Percentiles rank a stretch among this genome's conserved stretches.
Evolutionary conservation across 2,329 filamentous ascomycete genomes (phyloP).

Genomic region (Ophiocordyceps camponoti-leonardi): DNA sequence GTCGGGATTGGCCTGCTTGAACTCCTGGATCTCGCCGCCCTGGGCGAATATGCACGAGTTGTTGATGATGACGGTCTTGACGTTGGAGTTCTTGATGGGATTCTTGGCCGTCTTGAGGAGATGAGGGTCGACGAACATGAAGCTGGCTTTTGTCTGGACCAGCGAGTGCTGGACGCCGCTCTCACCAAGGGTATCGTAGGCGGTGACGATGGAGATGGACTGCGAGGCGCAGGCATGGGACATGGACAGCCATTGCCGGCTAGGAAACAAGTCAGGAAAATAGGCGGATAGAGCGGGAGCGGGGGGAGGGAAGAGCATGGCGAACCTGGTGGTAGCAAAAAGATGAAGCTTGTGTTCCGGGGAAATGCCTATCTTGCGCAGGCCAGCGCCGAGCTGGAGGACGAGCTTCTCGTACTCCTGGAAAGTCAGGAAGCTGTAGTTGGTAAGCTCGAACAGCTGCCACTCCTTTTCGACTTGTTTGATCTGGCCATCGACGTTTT

Average conservation of each 20-base stretch:
- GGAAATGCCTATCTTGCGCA: slow-evolving; percentile 57
- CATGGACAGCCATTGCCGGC: slow-evolving; percentile 67
- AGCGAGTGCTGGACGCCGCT: slow-evolving; percentile 76
- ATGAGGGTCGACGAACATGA: slow-evolving; percentile 77
- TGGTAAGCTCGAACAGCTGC: slow-evolving; percentile 73
- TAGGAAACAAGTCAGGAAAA: slow-evolving; percentile 12
- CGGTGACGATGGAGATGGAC: slow-evolving; percentile 81
- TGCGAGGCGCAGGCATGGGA: slow-evolving; percentile 67
- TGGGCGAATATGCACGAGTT: slow-evolving; percentile 34
- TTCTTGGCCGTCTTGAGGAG: slow-evolving; percentile 44
- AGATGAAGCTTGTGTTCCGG: slow-evolving; percentile 57
- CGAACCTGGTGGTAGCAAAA: slow-evolving; percentile 66
- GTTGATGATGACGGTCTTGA: slow-evolving; percentile 48
- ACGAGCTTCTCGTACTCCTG: slow-evolving; percentile 58
- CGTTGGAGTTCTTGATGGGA: slow-evolving; percentile 37
- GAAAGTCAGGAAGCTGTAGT: slow-evolving; percentile 63
- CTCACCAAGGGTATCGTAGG: slow-evolving; percentile 82
- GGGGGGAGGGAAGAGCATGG: slow-evolving; percentile 1
- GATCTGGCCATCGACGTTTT: slow-evolving; percentile 67
- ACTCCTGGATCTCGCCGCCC: slow-evolving; percentile 31
- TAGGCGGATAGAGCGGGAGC: too few relatives aligned
- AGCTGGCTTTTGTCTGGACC: slow-evolving; percentile 59
- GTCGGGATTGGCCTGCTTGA: slow-evolving; percentile 37
- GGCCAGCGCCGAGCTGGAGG: slow-evolving; percentile 51
- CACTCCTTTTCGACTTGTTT: slow-evolving; percentile 77